Evolutionary conservation across 1,284 basidiomycete genomes (phyloP).

Genomic region (Lentinula novae-zelandiae): DNA sequence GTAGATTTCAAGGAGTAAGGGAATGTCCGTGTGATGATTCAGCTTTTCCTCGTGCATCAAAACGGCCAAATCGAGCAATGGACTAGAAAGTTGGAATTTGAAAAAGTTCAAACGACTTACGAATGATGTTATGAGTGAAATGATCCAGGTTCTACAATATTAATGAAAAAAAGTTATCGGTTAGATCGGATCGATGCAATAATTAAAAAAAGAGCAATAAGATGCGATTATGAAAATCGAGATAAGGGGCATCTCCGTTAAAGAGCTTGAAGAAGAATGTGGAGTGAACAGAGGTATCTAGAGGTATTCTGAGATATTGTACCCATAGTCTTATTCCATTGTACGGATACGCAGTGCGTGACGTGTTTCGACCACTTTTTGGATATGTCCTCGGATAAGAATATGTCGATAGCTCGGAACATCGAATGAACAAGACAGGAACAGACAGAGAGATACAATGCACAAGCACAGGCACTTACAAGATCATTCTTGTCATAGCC

Average conservation of each 20-base stretch:
- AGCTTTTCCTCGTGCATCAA: not conserved
- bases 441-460: not conserved
- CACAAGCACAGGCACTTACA: constrained; percentile 30
- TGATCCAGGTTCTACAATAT: constrained; percentile 60
- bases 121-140: constrained; percentile 64
- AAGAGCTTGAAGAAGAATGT: not conserved
- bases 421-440: not conserved
- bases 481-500: constrained; percentile 69
- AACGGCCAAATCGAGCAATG: not conserved
- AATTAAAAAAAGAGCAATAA: too few species aligned
- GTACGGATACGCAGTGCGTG: not conserved
- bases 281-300: not conserved
- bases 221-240: not conserved
- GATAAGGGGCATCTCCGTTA: not conserved
- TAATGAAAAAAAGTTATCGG: not conserved
- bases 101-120: constrained; percentile 27
- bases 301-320: too few species aligned
- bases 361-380: not conserved
- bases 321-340: not conserved
- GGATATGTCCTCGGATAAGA: not conserved
- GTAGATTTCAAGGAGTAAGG: not conserved
- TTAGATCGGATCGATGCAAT: constrained; percentile 4
- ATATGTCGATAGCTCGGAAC: not conserved
- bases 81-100: not conserved
- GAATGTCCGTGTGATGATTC: not conserved